Evolutionary conservation across 768 basidiomycete genomes (phyloP), one percentile per base, ranked within the genome.

Genomic region (Hortiboletus campestris): DNA sequence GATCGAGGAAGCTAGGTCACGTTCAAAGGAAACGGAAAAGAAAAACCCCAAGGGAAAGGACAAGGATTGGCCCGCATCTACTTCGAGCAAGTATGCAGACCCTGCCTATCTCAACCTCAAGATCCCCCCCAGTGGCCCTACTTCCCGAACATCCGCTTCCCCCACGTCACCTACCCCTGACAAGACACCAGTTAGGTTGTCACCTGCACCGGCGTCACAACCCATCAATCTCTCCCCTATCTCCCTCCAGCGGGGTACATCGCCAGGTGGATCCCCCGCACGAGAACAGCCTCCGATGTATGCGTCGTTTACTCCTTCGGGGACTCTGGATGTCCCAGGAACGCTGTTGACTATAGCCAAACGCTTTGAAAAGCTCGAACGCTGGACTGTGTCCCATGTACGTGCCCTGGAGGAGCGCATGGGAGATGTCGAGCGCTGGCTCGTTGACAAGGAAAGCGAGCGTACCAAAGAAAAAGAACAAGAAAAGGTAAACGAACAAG

Each of bases 361-460:
- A 41, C 84, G 91, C 20, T 93, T 94, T 55, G 91, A 94, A 70
- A 94, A 94, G 67, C 79, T 94, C 13, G 91, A 94, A 67, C 88
- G 88, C 59, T 94, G 91, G 91, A 88, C 91, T 0, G 89, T 94
- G 3, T 84, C 89, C 7, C 91, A 94, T 62, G 90, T 92, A 3
- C 84, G 91, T 51, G 91, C 91, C 2, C 74, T 94, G n/a, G 91
- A 94, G 61, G 91, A 93, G 19, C 82, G 91, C 32, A 94, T 94
- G 91, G 84, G 85, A 57, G 91, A 94, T 53, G 91, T 94, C n/a
- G 91, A 94, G 67, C 79, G 85, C 43, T 94, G 89, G 89, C 76
- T 93, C 10, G 91, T 93, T 6, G 90, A 91, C 57, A 91, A 88
- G 66, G 90, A 93, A 72, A 84, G 78, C 55, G 84, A 86, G 63